A percentile compares a stretch with the other conserved stretches of the same genome.
Conservation (phyloP, 768 basidiomycete genomes). For the Hebeloma cylindrosporum region DNA sequence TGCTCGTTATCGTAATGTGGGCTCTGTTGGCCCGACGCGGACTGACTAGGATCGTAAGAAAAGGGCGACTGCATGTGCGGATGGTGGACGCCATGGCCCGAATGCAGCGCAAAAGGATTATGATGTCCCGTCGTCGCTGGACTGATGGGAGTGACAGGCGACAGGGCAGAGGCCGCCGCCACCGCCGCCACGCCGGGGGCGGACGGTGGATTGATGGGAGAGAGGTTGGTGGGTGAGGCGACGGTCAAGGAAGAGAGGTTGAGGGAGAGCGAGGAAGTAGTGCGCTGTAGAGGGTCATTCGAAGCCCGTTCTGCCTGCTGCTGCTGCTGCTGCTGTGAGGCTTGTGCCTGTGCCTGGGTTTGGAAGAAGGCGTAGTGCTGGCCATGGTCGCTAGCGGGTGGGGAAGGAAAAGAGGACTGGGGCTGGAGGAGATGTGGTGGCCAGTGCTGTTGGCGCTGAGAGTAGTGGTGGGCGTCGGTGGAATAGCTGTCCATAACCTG, state of each 20-base stretch:
- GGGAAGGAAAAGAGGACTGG: constrained; percentile 18
- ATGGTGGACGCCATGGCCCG: constrained; percentile 22
- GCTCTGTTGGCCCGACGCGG: constrained; percentile 30
- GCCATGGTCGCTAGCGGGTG: constrained; percentile 19
- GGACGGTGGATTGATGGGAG: constrained; percentile 53
- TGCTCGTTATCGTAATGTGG: constrained; percentile 32
- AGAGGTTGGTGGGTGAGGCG: constrained; percentile 63
- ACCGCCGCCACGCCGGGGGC: constrained; percentile 10
- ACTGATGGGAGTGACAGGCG: constrained; percentile 62
- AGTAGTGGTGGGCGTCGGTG: constrained; percentile 8
- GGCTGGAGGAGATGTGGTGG: constrained; percentile 17
- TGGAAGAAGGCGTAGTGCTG: constrained; percentile 28
- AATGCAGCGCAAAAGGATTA: constrained; percentile 42
- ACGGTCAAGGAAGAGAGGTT: constrained; percentile 70
- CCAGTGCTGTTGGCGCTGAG: constrained; percentile 19
- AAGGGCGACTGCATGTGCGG: constrained; percentile 47
- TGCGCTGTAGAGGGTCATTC: constrained; percentile 6
- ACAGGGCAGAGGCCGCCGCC: constrained; percentile 37
- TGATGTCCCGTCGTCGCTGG: too few species aligned
- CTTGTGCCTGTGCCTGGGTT: constrained; percentile 12
- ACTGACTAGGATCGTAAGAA: constrained; percentile 46
- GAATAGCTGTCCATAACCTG: constrained; percentile 13
- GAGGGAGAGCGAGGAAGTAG: constrained; percentile 47
- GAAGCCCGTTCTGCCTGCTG: constrained; percentile 21
- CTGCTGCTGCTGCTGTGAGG: constrained; percentile 26